A percentile compares a stretch with the other conserved stretches of the same genome.
These are phyloP conservation scores for Suhomyces bokatorum DNA, from an alignment of 1,139 yeast species.

Conservation along the genomic window DNA sequence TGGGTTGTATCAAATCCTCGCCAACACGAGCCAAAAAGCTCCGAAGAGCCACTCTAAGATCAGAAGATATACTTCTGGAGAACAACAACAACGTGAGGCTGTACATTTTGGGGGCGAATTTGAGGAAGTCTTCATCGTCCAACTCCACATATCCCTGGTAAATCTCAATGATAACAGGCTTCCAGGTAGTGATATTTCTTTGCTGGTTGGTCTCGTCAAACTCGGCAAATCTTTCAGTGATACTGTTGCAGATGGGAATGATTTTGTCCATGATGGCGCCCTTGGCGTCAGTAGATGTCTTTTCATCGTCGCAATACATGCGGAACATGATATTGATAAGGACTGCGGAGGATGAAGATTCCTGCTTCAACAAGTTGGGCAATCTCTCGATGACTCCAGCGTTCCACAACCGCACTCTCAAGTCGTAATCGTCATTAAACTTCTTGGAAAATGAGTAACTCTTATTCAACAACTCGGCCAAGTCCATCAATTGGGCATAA, in stretches of 20 bases:
- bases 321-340: conserved; percentile 79
- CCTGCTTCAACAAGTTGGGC: conserved; percentile 90
- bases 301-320: conserved; percentile 70
- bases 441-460: conserved; percentile 82
- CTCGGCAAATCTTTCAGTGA: conserved; percentile 67
- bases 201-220: conserved; percentile 78
- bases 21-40: conserved; percentile 72
- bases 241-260: conserved; percentile 69
- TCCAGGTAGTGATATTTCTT: conserved; percentile 80
- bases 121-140: conserved; percentile 70
- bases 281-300: conserved; percentile 37
- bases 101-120: conserved; percentile 67
- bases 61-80: conserved; percentile 67
- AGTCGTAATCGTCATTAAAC: conserved; percentile 86
- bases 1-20: conserved; percentile 44
- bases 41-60: conserved; percentile 67
- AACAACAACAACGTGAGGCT: conserved; percentile 64
- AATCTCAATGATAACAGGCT: conserved; percentile 88
- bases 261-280: conserved; percentile 51
- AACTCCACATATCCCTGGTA: conserved; percentile 78
- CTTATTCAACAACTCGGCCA: conserved; percentile 59
- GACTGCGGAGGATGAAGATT: conserved; percentile 86
- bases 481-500: conserved; percentile 54
- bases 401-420: conserved; percentile 84
- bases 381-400: conserved; percentile 90